These are phyloP conservation scores for Entoloma clypeatum DNA, from an alignment of 1,284 basidiomycete species.

Conservation along the genomic window DNA sequence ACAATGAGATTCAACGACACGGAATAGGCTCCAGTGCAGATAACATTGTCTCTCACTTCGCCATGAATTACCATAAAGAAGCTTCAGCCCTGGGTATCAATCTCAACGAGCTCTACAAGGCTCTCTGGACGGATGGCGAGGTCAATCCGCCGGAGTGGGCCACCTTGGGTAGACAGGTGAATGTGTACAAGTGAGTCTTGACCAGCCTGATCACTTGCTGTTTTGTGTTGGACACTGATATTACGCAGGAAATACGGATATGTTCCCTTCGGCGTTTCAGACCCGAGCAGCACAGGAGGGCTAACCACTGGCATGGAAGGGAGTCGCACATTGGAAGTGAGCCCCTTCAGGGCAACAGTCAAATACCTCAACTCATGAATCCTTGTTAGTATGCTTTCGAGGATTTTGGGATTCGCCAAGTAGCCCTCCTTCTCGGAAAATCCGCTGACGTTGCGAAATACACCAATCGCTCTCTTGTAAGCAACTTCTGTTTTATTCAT, in stretches of 20 bases:
- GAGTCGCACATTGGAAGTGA: slow-evolving; percentile 43
- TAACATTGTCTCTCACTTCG: slow-evolving; percentile 49
- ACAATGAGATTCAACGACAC: too few relatives aligned
- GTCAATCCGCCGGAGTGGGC: too few relatives aligned
- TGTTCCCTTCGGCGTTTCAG: slow-evolving; percentile 45
- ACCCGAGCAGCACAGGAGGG: slow-evolving; percentile 43
- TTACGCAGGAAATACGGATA: slow-evolving; percentile 43
- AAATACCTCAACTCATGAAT: neutral
- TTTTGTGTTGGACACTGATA: too few relatives aligned
- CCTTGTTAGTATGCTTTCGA: slow-evolving; percentile 39
- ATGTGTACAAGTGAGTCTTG: too few relatives aligned
- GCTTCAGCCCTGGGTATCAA: slow-evolving; percentile 39
- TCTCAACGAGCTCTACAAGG: slow-evolving; percentile 44
- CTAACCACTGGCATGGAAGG: slow-evolving; percentile 46
- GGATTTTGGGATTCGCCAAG: slow-evolving; percentile 50
- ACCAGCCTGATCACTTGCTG: too few relatives aligned
- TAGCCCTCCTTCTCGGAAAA: slow-evolving; percentile 37
- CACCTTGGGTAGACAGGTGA: too few relatives aligned
- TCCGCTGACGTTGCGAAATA: slow-evolving; percentile 39
- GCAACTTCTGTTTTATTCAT: too few relatives aligned
- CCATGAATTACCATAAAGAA: slow-evolving; percentile 39
- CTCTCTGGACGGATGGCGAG: too few relatives aligned
- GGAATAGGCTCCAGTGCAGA: too few relatives aligned
- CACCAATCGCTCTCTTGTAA: slow-evolving; percentile 45
- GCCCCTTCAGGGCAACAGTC: neutral